A percentile compares a stretch with the other conserved stretches of the same genome.
phyloP scores from a whole-genome alignment of 805 yeast genomes.

The Phaffomyces thermotolerans region DNA sequence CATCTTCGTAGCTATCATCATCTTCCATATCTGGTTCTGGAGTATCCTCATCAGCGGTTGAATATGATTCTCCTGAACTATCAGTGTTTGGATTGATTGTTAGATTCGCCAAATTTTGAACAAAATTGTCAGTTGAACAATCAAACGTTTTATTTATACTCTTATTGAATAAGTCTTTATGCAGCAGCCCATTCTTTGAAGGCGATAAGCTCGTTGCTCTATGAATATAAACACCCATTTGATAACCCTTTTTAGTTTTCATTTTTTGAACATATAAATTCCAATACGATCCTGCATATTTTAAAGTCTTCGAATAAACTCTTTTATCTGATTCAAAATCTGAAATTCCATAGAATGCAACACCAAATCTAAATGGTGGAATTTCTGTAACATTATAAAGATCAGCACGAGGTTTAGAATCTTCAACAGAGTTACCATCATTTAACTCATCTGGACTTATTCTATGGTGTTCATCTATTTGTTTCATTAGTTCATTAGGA shows the following conservation, averaged over 20 bases:
- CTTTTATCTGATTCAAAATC: constrained; percentile 38
- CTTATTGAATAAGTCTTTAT: constrained; percentile 28
- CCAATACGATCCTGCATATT: constrained; percentile 62
- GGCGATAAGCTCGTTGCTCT: constrained; percentile 36
- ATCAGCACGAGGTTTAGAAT: constrained; percentile 2
- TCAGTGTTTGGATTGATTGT: constrained; percentile 3
- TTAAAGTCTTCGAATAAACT: constrained; percentile 43
- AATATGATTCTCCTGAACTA: constrained; percentile 10
- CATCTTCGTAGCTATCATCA: constrained; percentile 9
- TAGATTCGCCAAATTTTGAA: constrained; percentile 7
- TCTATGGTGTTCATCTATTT: constrained; percentile 22
- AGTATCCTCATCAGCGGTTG: constrained; percentile 21
- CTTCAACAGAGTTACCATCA: constrained; percentile 18
- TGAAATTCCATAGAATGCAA: constrained; percentile 43
- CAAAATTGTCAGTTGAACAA: constrained; percentile 8
- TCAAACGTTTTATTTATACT: background rate
- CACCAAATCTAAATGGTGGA: constrained; percentile 50
- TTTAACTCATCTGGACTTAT: constrained; percentile 7
- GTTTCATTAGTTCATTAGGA: constrained; percentile 30
- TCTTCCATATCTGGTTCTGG: constrained; percentile 23
- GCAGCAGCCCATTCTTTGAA: constrained; percentile 32
- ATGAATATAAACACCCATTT: constrained; percentile 51
- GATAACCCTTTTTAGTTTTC: constrained; percentile 34
- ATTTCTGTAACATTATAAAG: constrained; percentile 32
- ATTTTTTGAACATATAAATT: constrained; percentile 47